Evolutionary conservation across 768 basidiomycete genomes (phyloP).

Genomic region (Neoboletus magnificus): DNA sequence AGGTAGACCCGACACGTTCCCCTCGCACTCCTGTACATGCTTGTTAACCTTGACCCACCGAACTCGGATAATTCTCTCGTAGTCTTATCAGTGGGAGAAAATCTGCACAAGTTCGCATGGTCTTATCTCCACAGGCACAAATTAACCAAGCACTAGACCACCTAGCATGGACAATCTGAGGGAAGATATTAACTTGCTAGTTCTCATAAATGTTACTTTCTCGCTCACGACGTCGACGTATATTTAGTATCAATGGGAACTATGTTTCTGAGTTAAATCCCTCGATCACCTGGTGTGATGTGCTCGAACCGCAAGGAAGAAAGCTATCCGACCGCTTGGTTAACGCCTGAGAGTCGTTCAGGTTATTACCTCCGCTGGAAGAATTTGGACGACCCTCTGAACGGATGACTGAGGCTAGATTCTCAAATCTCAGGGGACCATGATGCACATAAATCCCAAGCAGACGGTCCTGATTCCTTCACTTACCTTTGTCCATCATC

Average conservation of each 20-base stretch:
- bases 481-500: not conserved
- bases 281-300: not conserved
- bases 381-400: not conserved
- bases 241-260: constrained; percentile 6
- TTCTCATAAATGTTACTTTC: not conserved
- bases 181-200: not conserved
- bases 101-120: not conserved
- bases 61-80: not conserved
- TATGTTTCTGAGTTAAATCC: not conserved
- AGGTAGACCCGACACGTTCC: not conserved
- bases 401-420: not conserved
- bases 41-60: not conserved
- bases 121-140: not conserved
- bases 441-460: constrained; percentile 10
- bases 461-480: not conserved
- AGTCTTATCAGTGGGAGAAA: constrained; percentile 10
- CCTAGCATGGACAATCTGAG: not conserved
- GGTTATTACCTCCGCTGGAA: not conserved
- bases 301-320: not conserved
- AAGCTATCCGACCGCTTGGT: not conserved
- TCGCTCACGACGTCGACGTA: not conserved
- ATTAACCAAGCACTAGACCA: not conserved
- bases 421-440: constrained; percentile 1
- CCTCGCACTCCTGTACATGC: not conserved
- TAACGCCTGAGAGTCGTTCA: constrained; percentile 6